Evolutionary conservation across 2,329 filamentous ascomycete species (phyloP), one percentile per base, ranked within the genome.

Genomic region (Apiospora pterosperma): DNA sequence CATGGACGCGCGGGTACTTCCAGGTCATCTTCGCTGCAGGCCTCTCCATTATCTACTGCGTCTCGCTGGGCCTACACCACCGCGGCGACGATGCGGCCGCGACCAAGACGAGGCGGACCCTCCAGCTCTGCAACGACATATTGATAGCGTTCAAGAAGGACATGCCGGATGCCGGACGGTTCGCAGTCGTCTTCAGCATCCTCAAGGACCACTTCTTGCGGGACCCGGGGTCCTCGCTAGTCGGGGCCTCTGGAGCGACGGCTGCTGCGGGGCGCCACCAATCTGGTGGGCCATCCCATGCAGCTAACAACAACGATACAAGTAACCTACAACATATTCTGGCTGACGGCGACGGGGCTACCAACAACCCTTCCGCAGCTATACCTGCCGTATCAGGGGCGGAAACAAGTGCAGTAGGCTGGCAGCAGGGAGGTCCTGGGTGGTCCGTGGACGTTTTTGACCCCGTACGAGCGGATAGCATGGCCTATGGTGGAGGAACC

Each of bases 1-100:
- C 78, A 0, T 80, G 77, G 63, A 82, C 81, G 0, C 71, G 80
- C n/a, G 81, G 78, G 58, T 83, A 83, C 65, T 83, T 83, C 31
- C 81, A 83, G 61, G 77, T 79, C 59, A 76, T 83, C 3, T 82
- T 82, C 59, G 80, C 80, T 0, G 79, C 80, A 3, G 81, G 80
- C 0, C 64, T 83, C 0, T 77, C 74, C 5, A 70, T 79, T 1
- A 75, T 80, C 63, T 76, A 72, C 64, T 71, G 71, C 61, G 63
- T 71, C 7, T 70, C 72, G 44, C 25, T 52, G 44, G 44, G 44
- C 4, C 44, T 52, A 16, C 44, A 52, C 25, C 44, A 52, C 25
- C 25, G 25, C 2, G 44, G 25, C 23, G 25, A 19, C 16, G 44
- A 28, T 25, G 25, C 44, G 44, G 44, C 44, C 14, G 44, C 44